Percentiles rank a stretch among this genome's conserved stretches.
Evolutionary conservation across 83 land plant genomes (phyloP).

Genomic region (Diphasiastrum complanatum): DNA sequence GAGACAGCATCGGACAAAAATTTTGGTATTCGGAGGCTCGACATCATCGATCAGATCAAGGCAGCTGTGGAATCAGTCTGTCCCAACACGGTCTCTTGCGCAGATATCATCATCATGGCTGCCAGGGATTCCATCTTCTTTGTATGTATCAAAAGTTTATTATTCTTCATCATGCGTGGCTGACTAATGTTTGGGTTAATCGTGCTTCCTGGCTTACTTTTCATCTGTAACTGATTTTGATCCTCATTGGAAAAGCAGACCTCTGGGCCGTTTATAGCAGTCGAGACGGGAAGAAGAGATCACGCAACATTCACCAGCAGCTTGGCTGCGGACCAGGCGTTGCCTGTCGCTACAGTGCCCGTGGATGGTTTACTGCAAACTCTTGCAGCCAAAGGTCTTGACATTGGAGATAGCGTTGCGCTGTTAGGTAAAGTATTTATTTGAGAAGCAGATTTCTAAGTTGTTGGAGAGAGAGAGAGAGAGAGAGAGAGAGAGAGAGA

Average conservation of each 20-base stretch:
- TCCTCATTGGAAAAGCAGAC: too few species aligned
- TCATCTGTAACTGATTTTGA: too few species aligned
- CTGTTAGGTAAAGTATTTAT: background rate
- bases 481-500: too few species aligned
- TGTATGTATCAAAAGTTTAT: too few species aligned
- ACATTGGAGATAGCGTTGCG: slow-evolving; percentile 8
- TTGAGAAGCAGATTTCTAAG: background rate
- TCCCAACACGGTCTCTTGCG: slow-evolving; percentile 1
- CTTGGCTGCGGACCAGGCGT: background rate
- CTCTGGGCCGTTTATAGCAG: slow-evolving; percentile 8
- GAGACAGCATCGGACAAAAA: slow-evolving; percentile 2
- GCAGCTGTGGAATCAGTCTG: background rate
- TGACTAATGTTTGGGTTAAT: too few species aligned
- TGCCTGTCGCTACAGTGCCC: background rate
- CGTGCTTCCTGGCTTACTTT: too few species aligned
- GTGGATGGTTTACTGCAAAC: slow-evolving; percentile 1
- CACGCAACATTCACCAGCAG: background rate
- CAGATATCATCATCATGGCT: slow-evolving; percentile 5
- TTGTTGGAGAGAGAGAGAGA: too few species aligned
- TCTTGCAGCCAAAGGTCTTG: background rate
- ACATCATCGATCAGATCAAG: slow-evolving; percentile 14
- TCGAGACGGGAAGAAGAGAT: slow-evolving; percentile 7
- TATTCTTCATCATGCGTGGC: too few species aligned
- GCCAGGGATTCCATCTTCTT: slow-evolving; percentile 10
- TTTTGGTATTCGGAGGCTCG: slow-evolving; percentile 9